Conservation (phyloP, 495 filamentous ascomycete species). For the Haplographium delicatum region DNA sequence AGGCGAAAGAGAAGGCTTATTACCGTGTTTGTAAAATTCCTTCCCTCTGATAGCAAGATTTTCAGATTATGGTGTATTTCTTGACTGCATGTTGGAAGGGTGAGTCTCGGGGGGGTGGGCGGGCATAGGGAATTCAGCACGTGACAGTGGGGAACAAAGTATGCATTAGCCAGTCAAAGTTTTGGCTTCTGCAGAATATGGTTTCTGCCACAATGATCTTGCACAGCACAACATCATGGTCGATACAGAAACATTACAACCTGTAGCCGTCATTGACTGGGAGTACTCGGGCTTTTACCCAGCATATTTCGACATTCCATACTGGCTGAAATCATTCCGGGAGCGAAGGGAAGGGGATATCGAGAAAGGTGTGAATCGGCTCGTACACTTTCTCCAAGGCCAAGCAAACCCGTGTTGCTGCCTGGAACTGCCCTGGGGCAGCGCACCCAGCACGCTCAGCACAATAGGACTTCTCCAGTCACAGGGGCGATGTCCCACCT, state of each 20-base stretch:
- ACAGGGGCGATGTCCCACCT: not conserved
- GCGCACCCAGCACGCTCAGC: not conserved
- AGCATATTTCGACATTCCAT: not conserved
- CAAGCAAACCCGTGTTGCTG: no score
- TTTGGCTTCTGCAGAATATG: not conserved
- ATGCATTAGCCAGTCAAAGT: not conserved
- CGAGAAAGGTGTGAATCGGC: not conserved
- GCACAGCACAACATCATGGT: not conserved
- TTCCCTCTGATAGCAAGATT: no score
- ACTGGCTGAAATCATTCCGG: not conserved
- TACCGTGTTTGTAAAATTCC: no score
- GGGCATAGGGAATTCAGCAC: no score
- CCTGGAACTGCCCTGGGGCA: no score
- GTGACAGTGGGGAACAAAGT: no score
- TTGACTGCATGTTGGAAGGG: no score
- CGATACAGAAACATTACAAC: not conserved
- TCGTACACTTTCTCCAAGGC: not conserved
- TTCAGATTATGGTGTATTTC: no score
- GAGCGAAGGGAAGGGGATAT: not conserved
- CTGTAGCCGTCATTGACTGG: not conserved
- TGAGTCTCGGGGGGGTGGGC: no score
- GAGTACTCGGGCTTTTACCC: not conserved
- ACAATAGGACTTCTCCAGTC: not conserved
- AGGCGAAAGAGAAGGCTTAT: no score
- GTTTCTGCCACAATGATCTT: not conserved